These are phyloP conservation scores for Candida morakotiae DNA, from an alignment of 805 yeast species.

Conservation along the genomic window DNA sequence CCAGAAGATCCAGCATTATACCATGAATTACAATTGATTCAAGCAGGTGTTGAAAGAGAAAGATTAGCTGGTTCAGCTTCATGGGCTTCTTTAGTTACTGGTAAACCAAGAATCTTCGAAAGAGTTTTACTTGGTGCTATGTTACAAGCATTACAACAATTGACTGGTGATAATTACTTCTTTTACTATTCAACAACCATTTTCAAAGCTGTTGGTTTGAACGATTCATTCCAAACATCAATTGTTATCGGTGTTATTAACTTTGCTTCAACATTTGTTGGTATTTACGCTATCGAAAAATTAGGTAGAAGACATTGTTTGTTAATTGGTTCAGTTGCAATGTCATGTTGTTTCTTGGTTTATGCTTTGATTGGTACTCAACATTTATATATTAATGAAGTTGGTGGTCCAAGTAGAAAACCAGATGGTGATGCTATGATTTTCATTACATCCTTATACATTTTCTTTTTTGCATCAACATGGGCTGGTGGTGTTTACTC, in stretches of 20 bases:
- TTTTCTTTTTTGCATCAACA: slow-evolving; percentile 67
- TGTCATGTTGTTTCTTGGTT: slow-evolving; percentile 53
- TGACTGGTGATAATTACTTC: slow-evolving; percentile 57
- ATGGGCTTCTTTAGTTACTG: slow-evolving; percentile 60
- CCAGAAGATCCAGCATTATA: slow-evolving; percentile 51
- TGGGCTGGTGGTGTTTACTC: slow-evolving; percentile 72
- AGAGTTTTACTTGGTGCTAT: slow-evolving; percentile 55
- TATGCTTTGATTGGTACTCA: slow-evolving; percentile 62
- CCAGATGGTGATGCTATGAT: slow-evolving; percentile 62
- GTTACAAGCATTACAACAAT: slow-evolving; percentile 57
- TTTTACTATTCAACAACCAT: slow-evolving; percentile 59
- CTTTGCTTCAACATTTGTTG: slow-evolving; percentile 50
- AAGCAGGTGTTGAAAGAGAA: slow-evolving; percentile 60
- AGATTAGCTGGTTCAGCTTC: slow-evolving; percentile 58
- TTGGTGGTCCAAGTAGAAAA: slow-evolving; percentile 28
- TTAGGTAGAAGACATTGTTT: slow-evolving; percentile 48
- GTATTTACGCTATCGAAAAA: slow-evolving; percentile 46
- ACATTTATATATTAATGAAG: slow-evolving; percentile 28
- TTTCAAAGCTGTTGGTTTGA: slow-evolving; percentile 46
- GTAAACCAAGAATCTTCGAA: slow-evolving; percentile 57
- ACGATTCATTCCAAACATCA: slow-evolving; percentile 52
- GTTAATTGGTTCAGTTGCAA: slow-evolving; percentile 40
- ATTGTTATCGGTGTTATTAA: slow-evolving; percentile 53
- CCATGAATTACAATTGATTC: slow-evolving; percentile 49
- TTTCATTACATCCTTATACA: slow-evolving; percentile 57